Percentiles rank a stretch among this genome's conserved stretches.
phyloP scores from a whole-genome alignment of 306 rosid species.

The Glycine soja region DNA sequence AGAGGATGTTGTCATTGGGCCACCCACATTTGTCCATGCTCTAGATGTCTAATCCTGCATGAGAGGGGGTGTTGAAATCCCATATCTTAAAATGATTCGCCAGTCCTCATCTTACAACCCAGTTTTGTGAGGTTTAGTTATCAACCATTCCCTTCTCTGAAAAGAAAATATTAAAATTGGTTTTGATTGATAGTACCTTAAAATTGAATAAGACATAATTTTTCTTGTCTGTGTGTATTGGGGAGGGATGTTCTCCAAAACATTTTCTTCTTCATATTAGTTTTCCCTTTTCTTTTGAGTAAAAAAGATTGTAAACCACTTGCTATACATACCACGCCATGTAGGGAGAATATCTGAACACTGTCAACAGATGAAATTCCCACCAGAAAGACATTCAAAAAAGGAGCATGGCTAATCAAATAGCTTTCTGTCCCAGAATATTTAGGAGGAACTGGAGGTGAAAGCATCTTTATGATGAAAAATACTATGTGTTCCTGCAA shows the following conservation, averaged over 20 bases:
- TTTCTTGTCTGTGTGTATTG: not conserved
- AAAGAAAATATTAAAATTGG: not conserved
- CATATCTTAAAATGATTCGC: not conserved
- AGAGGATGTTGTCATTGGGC: not conserved
- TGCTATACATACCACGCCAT: slow-evolving; percentile 82
- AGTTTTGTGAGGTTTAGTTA: not conserved
- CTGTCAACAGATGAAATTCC: slow-evolving; percentile 93
- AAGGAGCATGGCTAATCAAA: slow-evolving; percentile 78
- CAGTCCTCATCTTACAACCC: not conserved
- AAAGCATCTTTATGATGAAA: slow-evolving; percentile 76
- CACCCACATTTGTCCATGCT: not conserved
- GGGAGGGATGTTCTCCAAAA: not conserved
- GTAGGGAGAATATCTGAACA: slow-evolving; percentile 89
- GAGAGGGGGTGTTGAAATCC: not conserved
- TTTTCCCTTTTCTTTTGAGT: not conserved
- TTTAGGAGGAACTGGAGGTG: slow-evolving; percentile 78
- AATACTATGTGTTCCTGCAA: slow-evolving; percentile 87
- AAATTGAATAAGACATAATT: slow-evolving; percentile 17
- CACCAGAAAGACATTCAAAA: slow-evolving; percentile 80
- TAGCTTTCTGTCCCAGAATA: slow-evolving; percentile 73
- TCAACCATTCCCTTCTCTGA: not conserved
- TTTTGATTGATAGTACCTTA: not conserved
- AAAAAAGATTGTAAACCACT: not conserved
- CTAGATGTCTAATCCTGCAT: not conserved
- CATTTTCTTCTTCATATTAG: not conserved